A percentile compares a stretch with the other conserved stretches of the same genome.
Conservation (phyloP, 768 basidiomycete species). For the Trametes elegans region DNA sequence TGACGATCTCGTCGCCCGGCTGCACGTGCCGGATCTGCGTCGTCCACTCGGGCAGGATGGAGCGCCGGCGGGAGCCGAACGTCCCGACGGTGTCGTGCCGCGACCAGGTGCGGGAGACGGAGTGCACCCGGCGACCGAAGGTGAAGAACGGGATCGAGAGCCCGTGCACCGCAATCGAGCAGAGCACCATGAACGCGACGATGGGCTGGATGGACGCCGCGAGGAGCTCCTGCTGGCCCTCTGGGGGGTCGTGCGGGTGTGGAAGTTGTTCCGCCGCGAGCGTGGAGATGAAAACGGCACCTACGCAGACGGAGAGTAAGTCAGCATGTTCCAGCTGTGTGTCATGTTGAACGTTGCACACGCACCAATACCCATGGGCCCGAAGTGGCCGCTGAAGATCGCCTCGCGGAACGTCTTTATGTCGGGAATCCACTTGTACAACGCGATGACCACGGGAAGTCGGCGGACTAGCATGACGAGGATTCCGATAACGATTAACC, state of each 20-base stretch:
- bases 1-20: constrained; percentile 74
- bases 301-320: constrained; percentile 32
- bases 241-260: constrained; percentile 41
- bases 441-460: constrained; percentile 76
- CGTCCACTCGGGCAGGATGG: constrained; percentile 76
- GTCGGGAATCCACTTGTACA: constrained; percentile 95
- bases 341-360: neutral
- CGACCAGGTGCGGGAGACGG: constrained; percentile 88
- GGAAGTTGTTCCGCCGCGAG: constrained; percentile 67
- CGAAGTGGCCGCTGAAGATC: constrained; percentile 93
- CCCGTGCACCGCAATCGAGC: constrained; percentile 85
- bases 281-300: constrained; percentile 92
- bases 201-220: constrained; percentile 85
- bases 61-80: constrained; percentile 23
- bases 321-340: neutral
- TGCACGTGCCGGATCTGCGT: constrained; percentile 69
- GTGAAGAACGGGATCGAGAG: constrained; percentile 95
- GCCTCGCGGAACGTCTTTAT: constrained; percentile 94
- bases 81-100: constrained; percentile 52
- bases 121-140: constrained; percentile 87
- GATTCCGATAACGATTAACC: constrained; percentile 80
- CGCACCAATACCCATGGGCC: constrained; percentile 77
- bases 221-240: constrained; percentile 61
- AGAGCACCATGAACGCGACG: constrained; percentile 91
- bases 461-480: constrained; percentile 80